Evolutionary conservation across 108 stramenopile species (phyloP), one percentile per base, ranked within the genome.

Genomic region (Seminavis robusta): DNA sequence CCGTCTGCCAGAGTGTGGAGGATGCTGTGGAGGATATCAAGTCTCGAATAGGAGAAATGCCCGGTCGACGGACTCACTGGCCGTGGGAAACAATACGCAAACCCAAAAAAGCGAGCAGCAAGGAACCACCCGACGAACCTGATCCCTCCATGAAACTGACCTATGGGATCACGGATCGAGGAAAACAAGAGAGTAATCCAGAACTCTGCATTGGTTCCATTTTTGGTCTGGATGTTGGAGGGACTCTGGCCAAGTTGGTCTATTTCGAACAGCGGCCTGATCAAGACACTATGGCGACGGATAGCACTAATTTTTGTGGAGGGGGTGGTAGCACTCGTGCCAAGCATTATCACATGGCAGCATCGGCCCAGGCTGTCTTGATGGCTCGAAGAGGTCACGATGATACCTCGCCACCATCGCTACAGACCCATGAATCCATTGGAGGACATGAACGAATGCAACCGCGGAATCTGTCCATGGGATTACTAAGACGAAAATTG

Each of bases 241-340:
- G 98, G 10, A 96, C 96, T 4, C 74, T 99, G 5, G 77, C 94
- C 11, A 99, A 99, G 60, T 70, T 99, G 9, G 94, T 99, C 3
- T 98, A 98, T 63, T 98, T 98, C 59, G 94, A 98, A 59, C 70
- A 83, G 47, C 59, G 71, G 52, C 32, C 67, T 31, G 43, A 69
- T 19, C 59, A 79, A 39, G 56, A 48, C 20, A 69, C 69, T 42
- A 37, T 11, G n/a, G n/a, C n/a, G n/a, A n/a, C n/a, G n/a, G n/a
- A n/a, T n/a, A n/a, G n/a, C n/a, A n/a, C n/a, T n/a, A n/a, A n/a
- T n/a, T n/a, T n/a, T n/a, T n/a, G n/a, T n/a, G n/a, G n/a, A n/a
- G n/a, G n/a, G n/a, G n/a, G n/a, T n/a, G n/a, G n/a, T n/a, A n/a
- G n/a, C n/a, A n/a, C n/a, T n/a, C n/a, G n/a, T n/a, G n/a, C n/a